Evolutionary conservation across 352 stramenopile genomes (phyloP).

Genomic region (Elongisporangium senticosum): DNA sequence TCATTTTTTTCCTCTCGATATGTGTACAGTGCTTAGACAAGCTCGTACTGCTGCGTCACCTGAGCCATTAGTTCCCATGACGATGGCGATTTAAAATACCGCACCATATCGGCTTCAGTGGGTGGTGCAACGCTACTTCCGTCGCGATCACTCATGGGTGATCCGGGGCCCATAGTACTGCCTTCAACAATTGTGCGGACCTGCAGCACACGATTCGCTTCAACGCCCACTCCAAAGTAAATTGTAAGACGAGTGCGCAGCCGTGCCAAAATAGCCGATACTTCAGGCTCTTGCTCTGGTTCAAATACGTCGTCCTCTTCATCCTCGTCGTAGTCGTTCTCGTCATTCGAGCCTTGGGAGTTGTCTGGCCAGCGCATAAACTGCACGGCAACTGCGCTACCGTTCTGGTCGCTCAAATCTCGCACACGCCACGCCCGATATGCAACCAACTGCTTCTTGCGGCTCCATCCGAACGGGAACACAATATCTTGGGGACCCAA

Average conservation of each 20-base stretch:
- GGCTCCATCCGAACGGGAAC: constrained; percentile 51
- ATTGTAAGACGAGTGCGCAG: constrained; percentile 57
- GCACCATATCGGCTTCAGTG: constrained; percentile 56
- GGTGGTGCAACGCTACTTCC: constrained; percentile 11
- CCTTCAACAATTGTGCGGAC: constrained; percentile 62
- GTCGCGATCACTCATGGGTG: not conserved
- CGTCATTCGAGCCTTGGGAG: constrained; percentile 7
- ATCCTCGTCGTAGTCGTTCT: constrained; percentile 31
- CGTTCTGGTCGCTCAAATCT: constrained; percentile 38
- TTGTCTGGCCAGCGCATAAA: constrained; percentile 66
- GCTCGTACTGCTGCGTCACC: constrained; percentile 52
- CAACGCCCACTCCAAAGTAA: constrained; percentile 45
- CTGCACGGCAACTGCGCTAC: constrained; percentile 41
- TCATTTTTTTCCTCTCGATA: too few relatives aligned
- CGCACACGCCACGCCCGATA: constrained; percentile 64
- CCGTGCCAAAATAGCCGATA: too few relatives aligned
- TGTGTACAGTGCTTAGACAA: too few relatives aligned
- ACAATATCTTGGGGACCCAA: constrained; percentile 38
- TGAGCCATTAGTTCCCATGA: constrained; percentile 67
- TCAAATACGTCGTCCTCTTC: constrained; percentile 31
- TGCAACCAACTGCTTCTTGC: constrained; percentile 43
- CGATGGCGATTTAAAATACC: constrained; percentile 66
- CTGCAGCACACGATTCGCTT: constrained; percentile 34
- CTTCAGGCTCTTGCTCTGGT: constrained; percentile 41
- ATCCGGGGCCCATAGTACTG: constrained; percentile 10